A percentile compares a stretch with the other conserved stretches of the same genome.
Conservation (phyloP, 352 stramenopile species). For the Phytophthora agathidicida region DNA sequence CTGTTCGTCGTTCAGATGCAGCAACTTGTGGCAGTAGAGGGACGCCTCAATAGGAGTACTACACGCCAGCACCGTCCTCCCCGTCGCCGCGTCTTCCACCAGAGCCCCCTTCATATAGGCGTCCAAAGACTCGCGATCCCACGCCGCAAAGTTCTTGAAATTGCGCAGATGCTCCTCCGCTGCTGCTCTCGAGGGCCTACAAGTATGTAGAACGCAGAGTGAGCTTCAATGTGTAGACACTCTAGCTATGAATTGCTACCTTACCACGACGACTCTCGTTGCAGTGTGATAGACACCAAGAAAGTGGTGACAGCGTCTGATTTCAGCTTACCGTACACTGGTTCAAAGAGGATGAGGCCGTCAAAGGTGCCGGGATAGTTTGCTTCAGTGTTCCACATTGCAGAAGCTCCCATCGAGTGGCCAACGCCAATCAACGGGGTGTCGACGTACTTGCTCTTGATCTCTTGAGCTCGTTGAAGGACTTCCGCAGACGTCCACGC, state of each 20-base stretch:
- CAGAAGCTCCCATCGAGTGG: constrained; percentile 53
- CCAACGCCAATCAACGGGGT: constrained; percentile 51
- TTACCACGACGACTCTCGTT: constrained; percentile 37
- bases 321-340: constrained; percentile 32
- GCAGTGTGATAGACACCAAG: constrained; percentile 47
- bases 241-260: neutral
- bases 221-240: too few species aligned
- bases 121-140: constrained; percentile 42
- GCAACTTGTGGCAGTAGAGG: constrained; percentile 31
- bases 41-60: constrained; percentile 47
- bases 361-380: constrained; percentile 50
- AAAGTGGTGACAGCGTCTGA: constrained; percentile 24
- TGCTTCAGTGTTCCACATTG: constrained; percentile 47
- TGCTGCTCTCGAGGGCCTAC: constrained; percentile 28
- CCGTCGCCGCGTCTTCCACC: constrained; percentile 17
- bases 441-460: constrained; percentile 16
- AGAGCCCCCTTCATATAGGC: constrained; percentile 40
- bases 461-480: constrained; percentile 23
- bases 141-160: constrained; percentile 49
- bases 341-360: constrained; percentile 55
- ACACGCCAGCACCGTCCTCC: constrained; percentile 33
- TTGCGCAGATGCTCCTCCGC: constrained; percentile 34
- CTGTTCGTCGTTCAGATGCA: constrained; percentile 27
- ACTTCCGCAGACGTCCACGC: constrained; percentile 34
- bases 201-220: too few species aligned